Percentiles rank a stretch among this genome's conserved stretches.
phyloP scores from a whole-genome alignment of 305 asterid species.

The Fraxinus xanthoxyloides region DNA sequence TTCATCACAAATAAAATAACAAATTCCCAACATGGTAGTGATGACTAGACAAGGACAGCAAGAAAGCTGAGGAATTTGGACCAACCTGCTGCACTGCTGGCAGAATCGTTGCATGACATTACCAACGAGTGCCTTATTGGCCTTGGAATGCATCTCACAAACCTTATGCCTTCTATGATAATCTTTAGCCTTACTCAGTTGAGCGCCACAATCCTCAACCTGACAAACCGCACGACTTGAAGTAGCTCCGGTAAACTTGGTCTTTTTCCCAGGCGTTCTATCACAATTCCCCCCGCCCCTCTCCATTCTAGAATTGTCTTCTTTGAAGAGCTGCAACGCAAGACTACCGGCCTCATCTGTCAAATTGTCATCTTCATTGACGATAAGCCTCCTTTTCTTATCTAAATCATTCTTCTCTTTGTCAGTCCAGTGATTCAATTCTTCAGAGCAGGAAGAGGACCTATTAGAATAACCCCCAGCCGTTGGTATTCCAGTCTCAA shows the following conservation, averaged over 20 bases:
- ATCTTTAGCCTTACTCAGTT: constrained; percentile 67
- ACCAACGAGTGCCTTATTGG: constrained; percentile 60
- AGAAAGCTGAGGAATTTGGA: not conserved
- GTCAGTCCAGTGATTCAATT: constrained; percentile 30
- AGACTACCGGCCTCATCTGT: constrained; percentile 37
- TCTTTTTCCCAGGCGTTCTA: constrained; percentile 56
- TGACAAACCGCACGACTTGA: constrained; percentile 63
- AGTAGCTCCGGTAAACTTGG: constrained; percentile 41
- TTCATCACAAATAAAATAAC: not conserved
- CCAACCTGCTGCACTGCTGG: constrained; percentile 89
- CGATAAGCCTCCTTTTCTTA: constrained; percentile 50
- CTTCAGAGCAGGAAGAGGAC: constrained; percentile 61
- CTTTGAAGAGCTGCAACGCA: constrained; percentile 52
- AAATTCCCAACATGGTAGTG: not conserved
- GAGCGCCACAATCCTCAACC: constrained; percentile 72
- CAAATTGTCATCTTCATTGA: constrained; percentile 27
- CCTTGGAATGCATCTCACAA: constrained; percentile 79
- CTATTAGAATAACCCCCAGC: constrained; percentile 44
- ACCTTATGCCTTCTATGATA: constrained; percentile 84
- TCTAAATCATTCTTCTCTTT: constrained; percentile 43
- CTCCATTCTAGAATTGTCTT: constrained; percentile 24
- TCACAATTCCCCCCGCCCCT: constrained; percentile 26
- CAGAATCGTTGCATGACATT: constrained; percentile 80
- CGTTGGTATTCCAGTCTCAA: constrained; percentile 34
- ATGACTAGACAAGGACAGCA: not conserved